phyloP scores from a whole-genome alignment of 176 grass and related monocot genomes.

The Oryza longistaminata region DNA sequence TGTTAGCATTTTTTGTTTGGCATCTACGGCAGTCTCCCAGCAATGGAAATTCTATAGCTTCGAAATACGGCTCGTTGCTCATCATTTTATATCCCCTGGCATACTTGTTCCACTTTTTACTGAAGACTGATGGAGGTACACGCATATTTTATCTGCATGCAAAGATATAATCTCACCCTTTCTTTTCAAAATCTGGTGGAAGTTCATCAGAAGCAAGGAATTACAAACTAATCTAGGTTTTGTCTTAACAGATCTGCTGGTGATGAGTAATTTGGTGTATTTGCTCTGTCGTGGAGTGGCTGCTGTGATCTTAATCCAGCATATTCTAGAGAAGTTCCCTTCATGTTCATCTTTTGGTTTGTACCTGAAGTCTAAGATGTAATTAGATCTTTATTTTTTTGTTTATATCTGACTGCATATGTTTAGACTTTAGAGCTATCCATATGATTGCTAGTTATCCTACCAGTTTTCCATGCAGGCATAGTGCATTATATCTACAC shows the following conservation, averaged over 20 bases:
- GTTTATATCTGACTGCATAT: conserved; percentile 7
- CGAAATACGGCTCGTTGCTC: conserved; percentile 39
- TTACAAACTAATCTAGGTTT: conserved; percentile 6
- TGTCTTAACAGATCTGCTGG: conserved; percentile 48
- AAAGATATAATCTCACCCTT: background rate
- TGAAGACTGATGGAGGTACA: conserved; percentile 65
- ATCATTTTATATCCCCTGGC: conserved; percentile 43
- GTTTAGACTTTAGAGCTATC: background rate
- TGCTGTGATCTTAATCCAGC: conserved; percentile 76
- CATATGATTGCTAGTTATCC: background rate
- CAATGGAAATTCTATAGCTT: conserved; percentile 39
- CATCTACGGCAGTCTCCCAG: conserved; percentile 43
- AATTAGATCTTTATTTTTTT: conserved; percentile 39
- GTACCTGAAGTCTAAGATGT: conserved; percentile 65
- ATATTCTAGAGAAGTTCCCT: conserved; percentile 78
- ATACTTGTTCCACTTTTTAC: conserved; percentile 41
- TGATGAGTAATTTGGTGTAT: conserved; percentile 43
- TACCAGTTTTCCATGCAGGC: background rate
- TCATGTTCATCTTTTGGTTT: conserved; percentile 97
- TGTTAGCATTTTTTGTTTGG: conserved; percentile 73
- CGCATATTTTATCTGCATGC: background rate
- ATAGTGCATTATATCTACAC: background rate
- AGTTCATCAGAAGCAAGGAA: conserved; percentile 3
- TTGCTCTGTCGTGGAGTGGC: conserved; percentile 65
- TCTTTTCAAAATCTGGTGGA: background rate